These are phyloP conservation scores for Mycena polygramma DNA, from an alignment of 768 basidiomycete genomes.

Conservation along the genomic window DNA sequence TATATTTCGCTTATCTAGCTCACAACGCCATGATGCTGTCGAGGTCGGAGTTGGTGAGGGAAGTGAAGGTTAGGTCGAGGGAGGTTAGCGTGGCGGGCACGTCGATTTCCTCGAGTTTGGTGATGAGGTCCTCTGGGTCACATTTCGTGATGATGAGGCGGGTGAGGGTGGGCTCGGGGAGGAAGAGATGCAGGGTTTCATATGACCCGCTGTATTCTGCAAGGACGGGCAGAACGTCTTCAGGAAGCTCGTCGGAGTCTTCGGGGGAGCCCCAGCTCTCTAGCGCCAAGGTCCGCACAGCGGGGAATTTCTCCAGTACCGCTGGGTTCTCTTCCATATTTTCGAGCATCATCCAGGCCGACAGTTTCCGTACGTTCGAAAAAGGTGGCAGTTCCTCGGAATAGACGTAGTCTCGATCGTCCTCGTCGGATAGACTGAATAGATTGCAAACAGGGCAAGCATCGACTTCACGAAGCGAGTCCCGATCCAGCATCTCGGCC, in stretches of 20 bases:
- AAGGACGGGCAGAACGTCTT: background rate
- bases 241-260: background rate
- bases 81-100: background rate
- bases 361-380: too few species aligned
- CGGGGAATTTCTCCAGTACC: constrained; percentile 1
- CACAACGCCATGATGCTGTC: background rate
- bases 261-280: background rate
- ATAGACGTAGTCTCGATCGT: too few species aligned
- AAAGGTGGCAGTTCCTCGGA: too few species aligned
- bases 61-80: background rate
- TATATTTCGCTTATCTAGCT: too few species aligned
- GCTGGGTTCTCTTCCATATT: too few species aligned
- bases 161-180: background rate
- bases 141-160: background rate
- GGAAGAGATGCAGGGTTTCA: background rate
- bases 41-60: background rate
- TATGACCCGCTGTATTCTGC: background rate
- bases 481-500: too few species aligned
- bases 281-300: background rate
- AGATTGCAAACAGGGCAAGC: too few species aligned
- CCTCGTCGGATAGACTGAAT: too few species aligned
- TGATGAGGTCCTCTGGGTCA: background rate
- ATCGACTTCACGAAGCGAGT: too few species aligned
- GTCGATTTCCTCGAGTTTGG: background rate
- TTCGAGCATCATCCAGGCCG: background rate